Base-by-base conservation (phyloP, 176 grass and related monocot genomes). In the Pontederia crassipes region DNA sequence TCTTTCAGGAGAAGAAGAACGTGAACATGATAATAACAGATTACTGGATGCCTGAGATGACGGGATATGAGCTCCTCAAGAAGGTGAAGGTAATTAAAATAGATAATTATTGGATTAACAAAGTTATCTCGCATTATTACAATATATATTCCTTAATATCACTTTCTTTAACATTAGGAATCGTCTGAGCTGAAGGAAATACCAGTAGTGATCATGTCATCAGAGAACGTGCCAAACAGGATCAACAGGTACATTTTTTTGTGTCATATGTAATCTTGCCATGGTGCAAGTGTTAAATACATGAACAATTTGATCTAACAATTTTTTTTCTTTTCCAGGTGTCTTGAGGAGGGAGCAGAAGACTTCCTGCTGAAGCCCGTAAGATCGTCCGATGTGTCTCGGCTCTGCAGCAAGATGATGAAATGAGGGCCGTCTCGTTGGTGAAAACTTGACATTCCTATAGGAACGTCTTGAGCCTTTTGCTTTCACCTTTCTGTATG, bases 21-120 rank as follows among this genome's bases (percentile, higher is more conserved):
- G 93, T 97, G 29, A 88, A 81, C 61, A 83, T 97, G 87, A 97
- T 97, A 40, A 92, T 97, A 28, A 97, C 93, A 0, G 93, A 97
- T 72, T 97, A 97, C 58, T 92, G 81, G 53, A 97, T 97, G 93
- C 93, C 93, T 17, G 93, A 88, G 74, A 97, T 97, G 93, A 97
- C 93, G 3, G 93, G 93, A 1, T 91, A 81, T 17, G 87, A 97
- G 28, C 93, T 97, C 48, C 93, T 97, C 49, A 97, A 92, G 81
- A 91, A 83, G 68, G 74, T 97, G 60, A 97, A 97, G 93, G 93
- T 92, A 24, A 12, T 14, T 24, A 40, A 51, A 45, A 26, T 15
- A 40, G 17, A 9, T n/a, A 18, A n/a, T 46, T 24, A 12, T 4
- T 18, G 3, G 28, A 53, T 6, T 24, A 10, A 18, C 4, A 49